Conservation (phyloP, 345 rosid species). For the rapeseed (Brassica napus) region DNA sequence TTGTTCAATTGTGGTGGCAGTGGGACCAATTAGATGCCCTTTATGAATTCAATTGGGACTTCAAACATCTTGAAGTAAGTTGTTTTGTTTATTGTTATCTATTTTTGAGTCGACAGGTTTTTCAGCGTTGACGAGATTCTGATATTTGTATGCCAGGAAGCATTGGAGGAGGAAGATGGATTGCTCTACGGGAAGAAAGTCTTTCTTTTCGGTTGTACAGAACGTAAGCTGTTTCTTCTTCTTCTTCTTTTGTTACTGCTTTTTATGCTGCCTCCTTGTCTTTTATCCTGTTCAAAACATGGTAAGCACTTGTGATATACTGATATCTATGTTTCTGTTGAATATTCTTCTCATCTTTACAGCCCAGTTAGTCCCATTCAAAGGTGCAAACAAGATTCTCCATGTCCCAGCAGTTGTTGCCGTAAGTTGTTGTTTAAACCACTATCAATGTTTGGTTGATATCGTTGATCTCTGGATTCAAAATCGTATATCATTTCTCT, state of each 20-base stretch:
- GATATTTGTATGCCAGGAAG: slow-evolving; percentile 53
- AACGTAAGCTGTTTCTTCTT: slow-evolving; percentile 63
- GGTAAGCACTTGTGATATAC: not conserved
- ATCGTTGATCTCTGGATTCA: not conserved
- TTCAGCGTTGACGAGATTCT: slow-evolving; percentile 17
- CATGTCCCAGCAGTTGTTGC: slow-evolving; percentile 82
- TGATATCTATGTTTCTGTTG: not conserved
- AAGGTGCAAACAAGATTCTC: slow-evolving; percentile 53
- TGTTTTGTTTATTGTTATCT: not conserved
- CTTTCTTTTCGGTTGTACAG: slow-evolving; percentile 84
- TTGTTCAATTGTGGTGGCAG: slow-evolving; percentile 43
- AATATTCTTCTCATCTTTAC: slow-evolving; percentile 37
- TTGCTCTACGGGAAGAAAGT: slow-evolving; percentile 69
- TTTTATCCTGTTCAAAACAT: not conserved
- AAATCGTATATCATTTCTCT: slow-evolving; percentile 1
- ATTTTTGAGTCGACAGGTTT: not conserved
- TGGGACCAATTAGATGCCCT: slow-evolving; percentile 88
- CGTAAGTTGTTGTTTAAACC: slow-evolving; percentile 53
- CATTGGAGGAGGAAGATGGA: slow-evolving; percentile 92
- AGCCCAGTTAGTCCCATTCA: slow-evolving; percentile 84
- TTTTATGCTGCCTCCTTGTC: not conserved
- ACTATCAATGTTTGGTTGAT: slow-evolving; percentile 7
- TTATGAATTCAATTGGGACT: slow-evolving; percentile 76
- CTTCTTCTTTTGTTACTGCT: not conserved
- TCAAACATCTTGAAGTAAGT: slow-evolving; percentile 89